A percentile compares a stretch with the other conserved stretches of the same genome.
phyloP scores from a whole-genome alignment of 2,329 filamentous ascomycete genomes.

The Hirsutella thompsonii region DNA sequence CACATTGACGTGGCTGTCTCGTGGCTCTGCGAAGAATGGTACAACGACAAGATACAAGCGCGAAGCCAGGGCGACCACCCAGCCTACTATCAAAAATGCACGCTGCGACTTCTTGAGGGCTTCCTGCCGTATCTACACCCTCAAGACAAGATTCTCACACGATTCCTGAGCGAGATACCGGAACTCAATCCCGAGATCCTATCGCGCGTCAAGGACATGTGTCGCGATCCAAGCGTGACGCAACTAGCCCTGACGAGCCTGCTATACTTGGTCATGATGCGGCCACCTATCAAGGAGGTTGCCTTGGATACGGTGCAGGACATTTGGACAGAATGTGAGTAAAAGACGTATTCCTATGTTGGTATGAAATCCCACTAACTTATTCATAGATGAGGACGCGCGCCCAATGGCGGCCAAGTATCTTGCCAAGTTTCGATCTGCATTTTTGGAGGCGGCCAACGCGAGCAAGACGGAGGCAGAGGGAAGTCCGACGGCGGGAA shows the following conservation, averaged over 20 bases:
- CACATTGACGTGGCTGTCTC: slow-evolving; percentile 83
- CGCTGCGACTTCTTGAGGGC: slow-evolving; percentile 70
- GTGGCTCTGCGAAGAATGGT: slow-evolving; percentile 98
- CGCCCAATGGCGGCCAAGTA: slow-evolving; percentile 50
- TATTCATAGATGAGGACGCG: slow-evolving; percentile 43
- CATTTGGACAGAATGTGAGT: slow-evolving; percentile 54
- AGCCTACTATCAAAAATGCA: slow-evolving; percentile 67
- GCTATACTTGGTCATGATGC: slow-evolving; percentile 54
- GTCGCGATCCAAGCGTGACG: slow-evolving; percentile 52
- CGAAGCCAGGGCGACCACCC: slow-evolving; percentile 33
- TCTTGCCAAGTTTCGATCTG: slow-evolving; percentile 46
- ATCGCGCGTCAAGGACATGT: slow-evolving; percentile 55
- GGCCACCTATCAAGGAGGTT: slow-evolving; percentile 48
- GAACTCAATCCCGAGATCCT: slow-evolving; percentile 62
- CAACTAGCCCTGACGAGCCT: slow-evolving; percentile 51
- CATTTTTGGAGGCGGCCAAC: slow-evolving; percentile 26
- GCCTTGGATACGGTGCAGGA: slow-evolving; percentile 53
- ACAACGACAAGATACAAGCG: slow-evolving; percentile 57
- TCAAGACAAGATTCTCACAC: slow-evolving; percentile 78
- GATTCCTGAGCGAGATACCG: slow-evolving; percentile 86
- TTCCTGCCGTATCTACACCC: slow-evolving; percentile 85
- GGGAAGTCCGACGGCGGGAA: slow-evolving; percentile 7
- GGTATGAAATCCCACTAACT: too few relatives aligned
- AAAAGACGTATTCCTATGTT: neutral
- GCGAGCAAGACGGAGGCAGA: slow-evolving; percentile 11